These are phyloP conservation scores for Teratosphaeria nubilosa DNA, from an alignment of 2,329 filamentous ascomycete genomes.

Conservation along the genomic window DNA sequence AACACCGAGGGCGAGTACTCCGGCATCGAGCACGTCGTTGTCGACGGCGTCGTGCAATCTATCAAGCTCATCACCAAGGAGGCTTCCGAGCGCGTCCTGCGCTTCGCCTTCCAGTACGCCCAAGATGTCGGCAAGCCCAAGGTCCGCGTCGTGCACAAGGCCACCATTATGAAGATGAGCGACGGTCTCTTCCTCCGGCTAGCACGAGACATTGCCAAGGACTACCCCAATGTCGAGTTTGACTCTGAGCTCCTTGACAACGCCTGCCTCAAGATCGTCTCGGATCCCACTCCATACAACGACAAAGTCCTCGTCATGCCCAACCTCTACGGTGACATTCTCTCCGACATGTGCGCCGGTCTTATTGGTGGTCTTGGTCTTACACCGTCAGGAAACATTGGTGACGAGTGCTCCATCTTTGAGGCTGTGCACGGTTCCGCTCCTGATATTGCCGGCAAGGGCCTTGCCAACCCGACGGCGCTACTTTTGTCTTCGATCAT, in stretches of 20 bases:
- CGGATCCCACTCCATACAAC: constrained; percentile 92
- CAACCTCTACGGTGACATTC: constrained; percentile 98
- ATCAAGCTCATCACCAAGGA: constrained; percentile 49
- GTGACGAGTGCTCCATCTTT: constrained; percentile 98
- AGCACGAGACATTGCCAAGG: constrained; percentile 57
- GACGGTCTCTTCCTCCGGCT: constrained; percentile 51
- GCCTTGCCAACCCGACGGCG: constrained; percentile 92
- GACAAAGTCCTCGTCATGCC: constrained; percentile 97
- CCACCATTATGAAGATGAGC: constrained; percentile 99
- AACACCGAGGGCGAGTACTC: constrained; percentile 99
- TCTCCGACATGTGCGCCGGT: constrained; percentile 98
- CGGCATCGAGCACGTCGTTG: constrained; percentile 95
- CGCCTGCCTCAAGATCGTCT: constrained; percentile 97
- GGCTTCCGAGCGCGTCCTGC: constrained; percentile 74
- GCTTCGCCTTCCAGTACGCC: constrained; percentile 60
- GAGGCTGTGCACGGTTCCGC: constrained; percentile 97
- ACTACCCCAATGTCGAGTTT: constrained; percentile 92
- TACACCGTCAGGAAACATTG: constrained; percentile 96
- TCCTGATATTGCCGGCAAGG: constrained; percentile 92
- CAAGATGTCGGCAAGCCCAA: constrained; percentile 85
- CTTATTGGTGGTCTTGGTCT: constrained; percentile 95
- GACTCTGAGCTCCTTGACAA: constrained; percentile 98
- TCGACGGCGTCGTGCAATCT: constrained; percentile 95
- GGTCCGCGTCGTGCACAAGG: constrained; percentile 98
- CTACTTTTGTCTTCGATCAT: constrained; percentile 93